Base-by-base conservation (phyloP, 2,329 filamentous ascomycete species). In the Dactylellina cionopaga region DNA sequence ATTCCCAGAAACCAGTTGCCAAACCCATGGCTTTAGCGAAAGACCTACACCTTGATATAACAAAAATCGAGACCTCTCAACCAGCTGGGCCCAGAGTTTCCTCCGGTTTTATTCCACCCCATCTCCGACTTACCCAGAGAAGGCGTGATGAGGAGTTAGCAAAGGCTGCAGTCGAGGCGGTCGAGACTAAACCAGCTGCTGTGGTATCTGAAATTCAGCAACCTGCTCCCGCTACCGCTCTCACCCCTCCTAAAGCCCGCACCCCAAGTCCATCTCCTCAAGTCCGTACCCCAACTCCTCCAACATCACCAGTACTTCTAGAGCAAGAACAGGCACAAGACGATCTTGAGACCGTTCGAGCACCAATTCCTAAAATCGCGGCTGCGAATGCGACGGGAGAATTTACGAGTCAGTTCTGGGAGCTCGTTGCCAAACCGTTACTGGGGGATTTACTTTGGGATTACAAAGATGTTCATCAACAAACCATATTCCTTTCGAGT, bases 21-120 rank as follows among this genome's bases (percentile, higher is more conserved):
- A 59, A 49, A 33, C 68, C 68, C 2, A 72, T 72, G 68, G 11
- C 44, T n/a, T 72, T 59, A 22, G 68, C 54, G 7, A 72, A 60
- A n/a, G 68, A 72, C n/a, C 6, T 65, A 24, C 2, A n/a, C 13
- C 37, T 15, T 3, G 29, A 27, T n/a, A 27, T 15, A 35, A 44
- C 3, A n/a, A 19, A 59, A 24, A 17, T 49, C 13, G 58, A 56
- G 22, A 13, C 22, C 5, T 7, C 41, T 5, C 13, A 52, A 4
- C 43, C 62, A 63, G 22, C 11, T 33, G 17, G 54, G 17, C 11
- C 46, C 11, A 60, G 43, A 35, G 27, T 56, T 15, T 39, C 51
- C 3, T 19, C 43, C 3, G 59, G 52, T 0, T 72, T 72, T 27
- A 25, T 72, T 19, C 59, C 68, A 10, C 68, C 68, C 0, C 68